phyloP scores from a whole-genome alignment of 768 basidiomycete genomes.

The Ramaria sp. region DNA sequence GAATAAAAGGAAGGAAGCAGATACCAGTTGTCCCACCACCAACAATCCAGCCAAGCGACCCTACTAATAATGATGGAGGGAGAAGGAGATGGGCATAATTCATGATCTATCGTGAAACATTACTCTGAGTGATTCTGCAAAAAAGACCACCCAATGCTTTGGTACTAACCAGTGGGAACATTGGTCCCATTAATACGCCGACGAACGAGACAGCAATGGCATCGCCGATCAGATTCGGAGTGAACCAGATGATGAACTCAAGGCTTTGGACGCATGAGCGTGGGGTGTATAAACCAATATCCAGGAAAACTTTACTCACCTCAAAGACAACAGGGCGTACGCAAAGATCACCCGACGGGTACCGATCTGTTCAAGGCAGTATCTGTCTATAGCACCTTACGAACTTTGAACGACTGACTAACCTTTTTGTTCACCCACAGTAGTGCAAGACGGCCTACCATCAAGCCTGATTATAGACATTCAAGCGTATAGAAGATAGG shows the following conservation, averaged over 20 bases:
- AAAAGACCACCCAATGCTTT: slow-evolving; percentile 6
- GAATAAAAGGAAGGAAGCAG: slow-evolving; percentile 40
- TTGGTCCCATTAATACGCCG: slow-evolving; percentile 62
- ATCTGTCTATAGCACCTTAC: neutral
- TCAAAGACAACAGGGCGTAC: slow-evolving; percentile 21
- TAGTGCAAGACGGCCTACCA: slow-evolving; percentile 10
- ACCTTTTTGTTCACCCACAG: slow-evolving; percentile 11
- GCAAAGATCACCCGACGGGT: slow-evolving; percentile 25
- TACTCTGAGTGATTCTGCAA: neutral
- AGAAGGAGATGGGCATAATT: slow-evolving; percentile 5
- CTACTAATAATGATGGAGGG: slow-evolving; percentile 17
- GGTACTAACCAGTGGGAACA: slow-evolving; percentile 46
- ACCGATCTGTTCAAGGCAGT: slow-evolving; percentile 21
- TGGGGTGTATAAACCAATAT: neutral
- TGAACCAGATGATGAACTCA: slow-evolving; percentile 58
- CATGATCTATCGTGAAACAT: neutral
- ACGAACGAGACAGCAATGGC: slow-evolving; percentile 54
- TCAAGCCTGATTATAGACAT: slow-evolving; percentile 10
- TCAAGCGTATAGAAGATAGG: slow-evolving; percentile 7
- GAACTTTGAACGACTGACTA: neutral
- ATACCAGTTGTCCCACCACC: slow-evolving; percentile 5
- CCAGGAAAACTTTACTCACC: neutral
- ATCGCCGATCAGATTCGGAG: slow-evolving; percentile 51
- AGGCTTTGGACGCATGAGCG: slow-evolving; percentile 27
- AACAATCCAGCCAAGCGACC: slow-evolving; percentile 5